phyloP scores from a whole-genome alignment of 306 rosid genomes.

The Hippophae tibetana region DNA sequence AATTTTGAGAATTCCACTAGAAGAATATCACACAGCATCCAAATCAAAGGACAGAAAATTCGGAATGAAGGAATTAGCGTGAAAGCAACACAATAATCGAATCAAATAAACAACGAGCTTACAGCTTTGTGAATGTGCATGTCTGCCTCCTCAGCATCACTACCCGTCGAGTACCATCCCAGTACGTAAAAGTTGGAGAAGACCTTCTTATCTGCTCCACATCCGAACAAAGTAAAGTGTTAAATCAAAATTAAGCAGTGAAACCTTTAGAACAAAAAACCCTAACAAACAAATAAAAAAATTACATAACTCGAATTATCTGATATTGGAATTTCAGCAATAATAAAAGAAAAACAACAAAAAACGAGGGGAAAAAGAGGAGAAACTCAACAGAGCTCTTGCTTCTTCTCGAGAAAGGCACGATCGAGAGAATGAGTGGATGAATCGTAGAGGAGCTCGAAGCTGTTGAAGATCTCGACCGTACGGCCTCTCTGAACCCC shows the following conservation, averaged over 20 bases:
- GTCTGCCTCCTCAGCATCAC: slow-evolving; percentile 77
- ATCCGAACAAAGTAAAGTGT: not conserved
- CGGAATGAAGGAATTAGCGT: no score
- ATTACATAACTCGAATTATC: not conserved
- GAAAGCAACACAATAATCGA: not conserved
- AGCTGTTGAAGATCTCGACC: slow-evolving; percentile 98
- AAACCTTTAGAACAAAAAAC: not conserved
- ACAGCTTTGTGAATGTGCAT: slow-evolving; percentile 94
- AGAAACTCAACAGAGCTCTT: slow-evolving; percentile 72
- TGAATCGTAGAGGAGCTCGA: slow-evolving; percentile 82
- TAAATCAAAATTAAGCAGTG: not conserved
- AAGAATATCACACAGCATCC: not conserved
- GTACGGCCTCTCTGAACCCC: slow-evolving; percentile 98
- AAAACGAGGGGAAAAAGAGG: not conserved
- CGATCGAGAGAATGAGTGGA: slow-evolving; percentile 77
- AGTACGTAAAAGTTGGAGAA: slow-evolving; percentile 83
- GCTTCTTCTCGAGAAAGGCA: slow-evolving; percentile 87
- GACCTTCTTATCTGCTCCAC: slow-evolving; percentile 76
- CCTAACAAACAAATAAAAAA: not conserved
- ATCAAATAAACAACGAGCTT: slow-evolving; percentile 12
- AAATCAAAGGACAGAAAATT: no score
- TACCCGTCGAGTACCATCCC: slow-evolving; percentile 97
- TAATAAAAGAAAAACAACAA: not conserved
- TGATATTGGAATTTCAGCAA: not conserved
- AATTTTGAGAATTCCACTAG: no score